Percentiles rank a stretch among this genome's conserved stretches.
These are phyloP conservation scores for Mycena alexandri DNA, from an alignment of 768 basidiomycete genomes.

Conservation along the genomic window DNA sequence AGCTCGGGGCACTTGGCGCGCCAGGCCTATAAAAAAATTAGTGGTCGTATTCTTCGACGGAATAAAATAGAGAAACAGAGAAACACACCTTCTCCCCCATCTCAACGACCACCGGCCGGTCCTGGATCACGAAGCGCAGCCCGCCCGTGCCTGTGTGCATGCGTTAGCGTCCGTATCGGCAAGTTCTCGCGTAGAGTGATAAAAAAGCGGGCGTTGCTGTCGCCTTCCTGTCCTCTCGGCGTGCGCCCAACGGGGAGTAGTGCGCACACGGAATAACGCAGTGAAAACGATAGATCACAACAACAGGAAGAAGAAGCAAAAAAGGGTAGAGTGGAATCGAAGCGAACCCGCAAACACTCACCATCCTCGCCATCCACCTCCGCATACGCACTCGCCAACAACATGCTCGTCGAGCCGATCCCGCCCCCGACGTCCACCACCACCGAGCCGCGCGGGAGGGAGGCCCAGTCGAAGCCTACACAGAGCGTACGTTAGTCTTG, in stretches of 20 bases:
- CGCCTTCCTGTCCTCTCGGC: no score
- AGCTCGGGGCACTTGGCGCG: slow-evolving; percentile 68
- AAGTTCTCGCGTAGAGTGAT: no score
- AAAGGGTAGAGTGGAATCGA: background rate
- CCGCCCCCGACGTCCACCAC: slow-evolving; percentile 74
- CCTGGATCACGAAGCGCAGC: slow-evolving; percentile 63
- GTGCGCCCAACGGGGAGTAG: no score
- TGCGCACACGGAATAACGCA: no score
- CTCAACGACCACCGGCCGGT: slow-evolving; percentile 61
- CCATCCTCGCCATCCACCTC: slow-evolving; percentile 25
- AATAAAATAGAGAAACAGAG: background rate
- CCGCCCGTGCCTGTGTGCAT: slow-evolving; percentile 37
- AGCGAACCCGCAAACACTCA: slow-evolving; percentile 24
- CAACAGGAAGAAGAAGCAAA: no score
- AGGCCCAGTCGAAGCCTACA: slow-evolving; percentile 67
- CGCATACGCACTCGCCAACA: slow-evolving; percentile 50
- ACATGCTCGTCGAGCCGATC: slow-evolving; percentile 61
- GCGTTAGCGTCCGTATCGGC: background rate
- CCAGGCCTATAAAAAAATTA: slow-evolving; percentile 60
- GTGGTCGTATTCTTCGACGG: background rate
- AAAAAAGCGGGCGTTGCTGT: no score
- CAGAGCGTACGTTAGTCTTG: no score
- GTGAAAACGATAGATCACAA: no score
- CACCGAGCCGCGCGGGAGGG: slow-evolving; percentile 57
- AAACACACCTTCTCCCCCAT: slow-evolving; percentile 53